Base-by-base conservation (phyloP, 345 rosid species). In the Salix viminalis region DNA sequence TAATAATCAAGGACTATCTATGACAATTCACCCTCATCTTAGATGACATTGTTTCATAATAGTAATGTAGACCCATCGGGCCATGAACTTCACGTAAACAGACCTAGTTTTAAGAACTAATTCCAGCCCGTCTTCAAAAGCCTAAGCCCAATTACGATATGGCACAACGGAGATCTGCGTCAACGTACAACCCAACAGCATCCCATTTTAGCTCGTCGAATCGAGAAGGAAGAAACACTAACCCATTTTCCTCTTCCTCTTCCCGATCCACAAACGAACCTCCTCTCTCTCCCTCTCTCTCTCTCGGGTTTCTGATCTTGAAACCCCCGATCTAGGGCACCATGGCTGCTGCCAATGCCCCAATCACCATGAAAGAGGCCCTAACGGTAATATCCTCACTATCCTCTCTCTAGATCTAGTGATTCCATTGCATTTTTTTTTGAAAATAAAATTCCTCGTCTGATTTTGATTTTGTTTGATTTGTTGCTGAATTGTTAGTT, bases 401-500 rank as follows among this genome's bases (percentile, higher is more conserved):
- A 26, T 36, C n/a, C 8, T 73, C 34, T 26, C 69, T 75, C 56
- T 81, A 82, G 89, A 88, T 88, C 89, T 80, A 30, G 50, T 44
- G 54, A n/a, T 69, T 66, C 69, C 10, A 14, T 18, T 44, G 30
- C 6, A 15, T 18, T 68, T 54, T 66, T 41, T 64, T 9, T 15
- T 4, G 44, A 41, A 41, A 41, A 23, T 6, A 67, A 23, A 58
- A 18, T 9, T 44, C 52, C 4, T 39, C 14, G 34, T 68, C 52
- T 37, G 13, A 36, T 68, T 6, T 50, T 69, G 75, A 62, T 32
- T 37, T 37, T 69, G 7, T 75, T 54, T 72, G 76, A 7, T 73
- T 56, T 78, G 44, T 21, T 41, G 30, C 56, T 56, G 64, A 58
- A 58, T 52, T 66, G 34, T 42, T 85, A 92, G 95, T 89, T 91